Base-by-base conservation (phyloP, 106 monocot genomes). In the Dendrobium huoshanense region DNA sequence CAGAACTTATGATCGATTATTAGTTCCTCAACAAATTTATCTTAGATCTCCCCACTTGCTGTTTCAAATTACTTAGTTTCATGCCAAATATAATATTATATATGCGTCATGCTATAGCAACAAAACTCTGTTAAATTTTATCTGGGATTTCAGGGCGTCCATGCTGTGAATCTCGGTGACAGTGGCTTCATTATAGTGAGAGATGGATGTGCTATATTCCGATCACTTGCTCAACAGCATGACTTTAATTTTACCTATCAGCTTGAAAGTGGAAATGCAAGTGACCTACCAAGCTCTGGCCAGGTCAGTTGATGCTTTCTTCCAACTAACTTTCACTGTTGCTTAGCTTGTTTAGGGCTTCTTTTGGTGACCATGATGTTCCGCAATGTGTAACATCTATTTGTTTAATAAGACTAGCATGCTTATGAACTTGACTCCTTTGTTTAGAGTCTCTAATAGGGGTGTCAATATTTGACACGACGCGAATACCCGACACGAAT, bases 211-310 rank as follows among this genome's bases (percentile, higher is more conserved):
- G 89, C 85, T 17, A 75, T 89, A 25, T 88, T 92, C 77, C 79
- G 86, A 7, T 92, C 92, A 59, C 92, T 89, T 81, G 89, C 88
- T 51, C 92, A 92, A 78, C 92, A 89, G 29, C 92, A 92, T 86
- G 92, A 86, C 85, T 92, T 92, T 77, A 92, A 92, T 77, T 92
- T 92, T 73, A 89, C 92, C 10, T 92, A 88, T 79, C 92, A 92
- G 48, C 85, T 92, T 72, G 92, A 88, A 77, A 86, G 84, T 85
- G 89, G 92, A 25, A 86, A 87, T 77, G 80, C 84, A 22, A 85
- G 92, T 64, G 92, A 92, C 72, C 84, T 90, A 22, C 92, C 92
- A 18, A 89, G 89, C 70, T 80, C 92, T 81, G 92, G 85, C 11
- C 89, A 92, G 92, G 92, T 92, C 18, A 49, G 81, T 61, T 78